Base-by-base conservation (phyloP, 768 basidiomycete genomes). In the Hypsizygus marmoreus region DNA sequence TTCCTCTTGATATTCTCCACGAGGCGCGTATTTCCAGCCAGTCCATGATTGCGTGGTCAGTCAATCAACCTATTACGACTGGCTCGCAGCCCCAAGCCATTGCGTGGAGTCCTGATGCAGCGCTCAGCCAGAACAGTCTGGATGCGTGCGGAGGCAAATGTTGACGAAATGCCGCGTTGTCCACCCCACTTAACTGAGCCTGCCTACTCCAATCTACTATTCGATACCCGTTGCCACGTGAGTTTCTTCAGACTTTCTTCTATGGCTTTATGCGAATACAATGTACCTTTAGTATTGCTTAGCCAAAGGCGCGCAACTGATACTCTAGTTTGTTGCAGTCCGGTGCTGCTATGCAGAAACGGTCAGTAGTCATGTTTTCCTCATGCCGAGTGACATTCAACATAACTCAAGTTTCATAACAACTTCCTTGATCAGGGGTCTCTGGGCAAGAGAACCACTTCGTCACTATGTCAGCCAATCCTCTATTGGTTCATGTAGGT, bases 1-100 rank as follows among this genome's bases (percentile, higher is more conserved):
- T 32, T 11, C 43, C 43, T 6, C 35, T 45, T 6, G 34, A 36
- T 14, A 34, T 45, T 26, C 35, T 45, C n/a, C 37, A 24, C 26
- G 35, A 45, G 35, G 43, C 37, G 14, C 4, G 30, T 17, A 20
- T 29, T 19, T 3, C 29, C 13, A 35, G 24, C 4, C n/a, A n/a
- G 1, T 3, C 24, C 23, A 13, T 19, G 12, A 31, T 5, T 10
- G 11, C 4, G 3, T 13, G 11, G 23, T 4, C 32, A 14, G 7
- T 16, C 43, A 24, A 39, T 24, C 22, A 39, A 13, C 37, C 26
- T 22, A 6, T 20, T 14, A 4, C 13, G 23, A 25, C 25, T 44
- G 2, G 22, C 43, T 22, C 16, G 20, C 11, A 43, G 4, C 6
- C 22, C 41, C n/a, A 22, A 36, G 22, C 32, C 14, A 11, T 19